These are phyloP conservation scores for Huntiella bhutanensis DNA, from an alignment of 2,329 filamentous ascomycete species.

Conservation along the genomic window DNA sequence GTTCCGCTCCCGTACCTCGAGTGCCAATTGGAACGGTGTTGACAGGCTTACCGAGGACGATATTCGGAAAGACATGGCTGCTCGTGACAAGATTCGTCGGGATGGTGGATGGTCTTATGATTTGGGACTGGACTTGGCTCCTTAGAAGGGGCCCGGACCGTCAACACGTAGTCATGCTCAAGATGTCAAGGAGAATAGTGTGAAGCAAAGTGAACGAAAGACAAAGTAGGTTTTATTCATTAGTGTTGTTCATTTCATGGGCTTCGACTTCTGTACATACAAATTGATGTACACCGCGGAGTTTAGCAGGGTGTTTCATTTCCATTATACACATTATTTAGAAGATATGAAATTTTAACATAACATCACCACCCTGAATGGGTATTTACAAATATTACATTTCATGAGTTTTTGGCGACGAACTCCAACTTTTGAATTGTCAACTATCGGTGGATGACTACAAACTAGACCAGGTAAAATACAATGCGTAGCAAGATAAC, in stretches of 20 bases:
- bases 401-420: too few relatives aligned
- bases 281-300: too few relatives aligned
- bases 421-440: too few relatives aligned
- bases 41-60: constrained; percentile 78
- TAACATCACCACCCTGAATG: too few relatives aligned
- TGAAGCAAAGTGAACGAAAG: too few relatives aligned
- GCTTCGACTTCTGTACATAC: too few relatives aligned
- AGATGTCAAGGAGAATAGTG: not conserved
- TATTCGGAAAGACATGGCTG: constrained; percentile 59
- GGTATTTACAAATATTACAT: too few relatives aligned
- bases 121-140: constrained; percentile 29
- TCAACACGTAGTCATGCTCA: not conserved
- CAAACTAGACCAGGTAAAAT: constrained; percentile 2
- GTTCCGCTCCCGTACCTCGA: constrained; percentile 79
- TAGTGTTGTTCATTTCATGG: too few relatives aligned
- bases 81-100: constrained; percentile 57
- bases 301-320: too few relatives aligned
- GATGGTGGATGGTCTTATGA: constrained; percentile 76
- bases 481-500: not conserved
- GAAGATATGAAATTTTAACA: too few relatives aligned
- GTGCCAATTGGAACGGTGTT: constrained; percentile 76
- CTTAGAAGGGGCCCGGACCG: not conserved
- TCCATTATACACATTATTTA: too few relatives aligned
- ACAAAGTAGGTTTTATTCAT: too few relatives aligned
- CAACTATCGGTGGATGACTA: not conserved